Evolutionary conservation across 2,329 filamentous ascomycete species (phyloP).

Genomic region (Lecanicillium sp.): DNA sequence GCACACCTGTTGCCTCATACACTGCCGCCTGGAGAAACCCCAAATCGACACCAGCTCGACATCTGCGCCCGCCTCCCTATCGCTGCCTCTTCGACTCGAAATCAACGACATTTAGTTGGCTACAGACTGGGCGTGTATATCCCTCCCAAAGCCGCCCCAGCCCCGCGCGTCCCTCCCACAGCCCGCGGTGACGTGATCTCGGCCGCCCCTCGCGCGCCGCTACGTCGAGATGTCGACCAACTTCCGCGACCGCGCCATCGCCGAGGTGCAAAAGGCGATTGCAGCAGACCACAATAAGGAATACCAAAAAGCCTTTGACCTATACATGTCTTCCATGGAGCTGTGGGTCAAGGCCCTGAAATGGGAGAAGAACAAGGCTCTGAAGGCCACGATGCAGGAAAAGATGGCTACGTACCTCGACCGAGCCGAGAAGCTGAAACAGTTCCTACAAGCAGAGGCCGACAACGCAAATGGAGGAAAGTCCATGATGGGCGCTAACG

Average conservation of each 20-base stretch:
- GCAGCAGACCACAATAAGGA: constrained; percentile 91
- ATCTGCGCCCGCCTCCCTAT: too few species aligned
- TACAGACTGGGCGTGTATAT: too few species aligned
- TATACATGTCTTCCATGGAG: constrained; percentile 93
- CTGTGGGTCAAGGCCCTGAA: constrained; percentile 98
- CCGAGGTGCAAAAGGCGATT: constrained; percentile 95
- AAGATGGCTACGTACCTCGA: constrained; percentile 98
- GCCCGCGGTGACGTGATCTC: constrained; percentile 7
- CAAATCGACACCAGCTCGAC: constrained; percentile 4
- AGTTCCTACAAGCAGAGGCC: constrained; percentile 70
- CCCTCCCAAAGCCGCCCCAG: background rate
- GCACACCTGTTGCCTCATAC: constrained; percentile 5
- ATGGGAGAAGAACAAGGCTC: constrained; percentile 98
- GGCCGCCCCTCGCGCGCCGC: background rate
- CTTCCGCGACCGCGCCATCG: constrained; percentile 93
- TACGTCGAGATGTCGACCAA: constrained; percentile 75
- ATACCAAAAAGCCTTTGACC: constrained; percentile 94
- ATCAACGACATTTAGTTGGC: too few species aligned
- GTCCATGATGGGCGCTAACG: constrained; percentile 59
- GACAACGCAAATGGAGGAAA: constrained; percentile 60
- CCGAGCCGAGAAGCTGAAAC: constrained; percentile 94
- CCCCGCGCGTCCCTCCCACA: background rate
- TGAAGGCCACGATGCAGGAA: constrained; percentile 93
- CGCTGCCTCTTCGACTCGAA: too few species aligned
- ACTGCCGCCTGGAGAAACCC: constrained; percentile 1